Evolutionary conservation across 306 rosid species (phyloP), one percentile per base, ranked within the genome.

Genomic region (Prosopis cineraria): DNA sequence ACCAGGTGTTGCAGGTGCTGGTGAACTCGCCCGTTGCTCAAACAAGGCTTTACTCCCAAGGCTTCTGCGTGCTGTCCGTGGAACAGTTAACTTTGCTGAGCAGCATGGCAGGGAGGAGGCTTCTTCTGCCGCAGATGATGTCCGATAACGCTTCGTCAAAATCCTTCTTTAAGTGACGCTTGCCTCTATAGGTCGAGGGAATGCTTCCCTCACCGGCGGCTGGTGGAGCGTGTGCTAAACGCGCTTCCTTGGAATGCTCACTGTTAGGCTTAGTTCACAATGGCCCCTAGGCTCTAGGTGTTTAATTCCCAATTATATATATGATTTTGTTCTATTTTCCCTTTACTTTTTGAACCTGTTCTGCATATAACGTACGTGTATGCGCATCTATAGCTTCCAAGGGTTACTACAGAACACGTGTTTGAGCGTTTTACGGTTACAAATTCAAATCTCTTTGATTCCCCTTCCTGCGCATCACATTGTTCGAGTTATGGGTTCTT

Each of bases 1-100:
- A 75, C 76, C 98, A 95, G 85, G 63, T 90, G 0, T 78, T 95
- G 58, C 97, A 87, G 84, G 90, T 92, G 1, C 62, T 91, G 30
- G 89, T 92, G 22, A 92, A 89, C 84, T 95, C 98, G 1, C 93
- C 93, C 0, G 93, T 91, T 14, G 89, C 91, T 0, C 98, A 92
- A 79, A 92, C 90, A 16, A 44, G 60, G 80, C 90, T 95, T 27
- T 86, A 68, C 45, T 85, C 94, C 1, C 86, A 78, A 71, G 94
- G 90, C 0, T 74, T 75, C 45, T 95, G 98, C 58, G 92, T 95
- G 6, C 86, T 91, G 70, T 86, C 98, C 0, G 31, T 74, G 3
- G 97, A 94, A 81, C 97, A 91, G 84, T 30, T 91, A 27, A 83
- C 75, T 16, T 1, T 83, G 59, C 71, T 93, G 7, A 85, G 64